Percentiles rank a stretch among this genome's conserved stretches.
Evolutionary conservation across 2,329 filamentous ascomycete species (phyloP).

Genomic region (Alternaria triticina): DNA sequence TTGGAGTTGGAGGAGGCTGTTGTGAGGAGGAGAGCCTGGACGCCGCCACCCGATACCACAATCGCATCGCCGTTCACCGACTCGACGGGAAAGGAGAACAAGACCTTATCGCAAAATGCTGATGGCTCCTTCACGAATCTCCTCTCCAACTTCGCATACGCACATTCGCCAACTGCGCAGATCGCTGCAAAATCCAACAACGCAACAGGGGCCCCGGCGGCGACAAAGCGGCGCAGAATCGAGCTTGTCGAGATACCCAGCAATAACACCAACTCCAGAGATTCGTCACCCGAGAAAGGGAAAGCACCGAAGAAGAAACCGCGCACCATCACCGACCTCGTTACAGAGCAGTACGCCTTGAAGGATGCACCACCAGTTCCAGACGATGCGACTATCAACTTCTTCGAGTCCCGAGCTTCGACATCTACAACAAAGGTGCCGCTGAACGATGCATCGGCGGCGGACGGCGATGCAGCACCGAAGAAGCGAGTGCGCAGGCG

Average conservation of each 20-base stretch:
- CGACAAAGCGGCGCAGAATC: constrained; percentile 38
- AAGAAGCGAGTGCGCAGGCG: constrained; percentile 32
- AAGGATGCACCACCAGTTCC: constrained; percentile 13
- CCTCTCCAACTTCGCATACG: constrained; percentile 39
- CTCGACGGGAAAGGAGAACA: constrained; percentile 35
- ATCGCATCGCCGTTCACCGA: constrained; percentile 17
- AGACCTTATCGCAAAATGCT: constrained; percentile 1
- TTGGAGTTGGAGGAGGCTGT: constrained; percentile 41
- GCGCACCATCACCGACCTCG: constrained; percentile 49
- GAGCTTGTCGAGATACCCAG: constrained; percentile 40
- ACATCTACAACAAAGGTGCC: constrained; percentile 31
- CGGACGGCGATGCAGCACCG: constrained; percentile 6
- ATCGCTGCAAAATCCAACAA: neutral
- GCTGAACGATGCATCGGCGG: constrained; percentile 29
- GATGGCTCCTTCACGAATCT: constrained; percentile 32
- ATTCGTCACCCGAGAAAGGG: constrained; percentile 38
- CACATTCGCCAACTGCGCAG: constrained; percentile 20
- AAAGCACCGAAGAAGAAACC: constrained; percentile 48
- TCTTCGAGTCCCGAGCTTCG: constrained; percentile 32
- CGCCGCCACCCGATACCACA: constrained; percentile 41
- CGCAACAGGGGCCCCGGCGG: constrained; percentile 5
- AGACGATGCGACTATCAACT: constrained; percentile 18
- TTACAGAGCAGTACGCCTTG: constrained; percentile 43
- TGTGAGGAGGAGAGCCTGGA: constrained; percentile 44
- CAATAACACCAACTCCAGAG: constrained; percentile 27